Evolutionary conservation across 805 yeast species (phyloP).

Genomic region (Metschnikowia orientalis): DNA sequence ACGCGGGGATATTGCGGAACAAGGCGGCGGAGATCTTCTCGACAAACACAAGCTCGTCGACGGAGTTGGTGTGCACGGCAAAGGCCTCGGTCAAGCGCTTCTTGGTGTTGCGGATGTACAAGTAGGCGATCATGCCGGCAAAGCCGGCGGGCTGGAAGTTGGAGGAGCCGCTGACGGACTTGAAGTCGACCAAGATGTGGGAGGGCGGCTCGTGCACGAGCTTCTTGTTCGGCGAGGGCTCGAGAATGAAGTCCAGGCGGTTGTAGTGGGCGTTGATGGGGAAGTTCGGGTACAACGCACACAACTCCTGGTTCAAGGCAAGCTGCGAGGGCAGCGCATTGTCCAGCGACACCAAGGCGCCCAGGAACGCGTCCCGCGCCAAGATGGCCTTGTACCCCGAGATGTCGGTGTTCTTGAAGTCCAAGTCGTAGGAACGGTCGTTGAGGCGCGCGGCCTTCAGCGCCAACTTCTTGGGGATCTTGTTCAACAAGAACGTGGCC

Average conservation of each 20-base stretch:
- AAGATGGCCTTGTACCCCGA: constrained; percentile 66
- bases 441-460: constrained; percentile 39
- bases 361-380: constrained; percentile 58
- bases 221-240: constrained; percentile 44
- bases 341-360: constrained; percentile 45
- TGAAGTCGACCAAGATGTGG: constrained; percentile 73
- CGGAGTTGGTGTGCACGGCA: constrained; percentile 58
- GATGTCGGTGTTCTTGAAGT: constrained; percentile 42
- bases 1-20: constrained; percentile 69
- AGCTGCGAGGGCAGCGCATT: constrained; percentile 51
- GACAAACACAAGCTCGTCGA: constrained; percentile 50
- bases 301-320: constrained; percentile 62
- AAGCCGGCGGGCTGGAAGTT: constrained; percentile 60
- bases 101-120: constrained; percentile 62
- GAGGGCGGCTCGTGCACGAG: constrained; percentile 51
- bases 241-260: constrained; percentile 28
- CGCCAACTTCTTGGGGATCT: constrained; percentile 56
- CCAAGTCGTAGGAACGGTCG: constrained; percentile 37
- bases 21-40: constrained; percentile 75
- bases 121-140: constrained; percentile 65
- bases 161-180: constrained; percentile 58
- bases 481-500: constrained; percentile 50
- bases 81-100: constrained; percentile 75
- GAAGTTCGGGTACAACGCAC: constrained; percentile 69
- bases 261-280: constrained; percentile 45